phyloP scores from a whole-genome alignment of 1,284 basidiomycete genomes.

The Fomitopsis betulina region DNA sequence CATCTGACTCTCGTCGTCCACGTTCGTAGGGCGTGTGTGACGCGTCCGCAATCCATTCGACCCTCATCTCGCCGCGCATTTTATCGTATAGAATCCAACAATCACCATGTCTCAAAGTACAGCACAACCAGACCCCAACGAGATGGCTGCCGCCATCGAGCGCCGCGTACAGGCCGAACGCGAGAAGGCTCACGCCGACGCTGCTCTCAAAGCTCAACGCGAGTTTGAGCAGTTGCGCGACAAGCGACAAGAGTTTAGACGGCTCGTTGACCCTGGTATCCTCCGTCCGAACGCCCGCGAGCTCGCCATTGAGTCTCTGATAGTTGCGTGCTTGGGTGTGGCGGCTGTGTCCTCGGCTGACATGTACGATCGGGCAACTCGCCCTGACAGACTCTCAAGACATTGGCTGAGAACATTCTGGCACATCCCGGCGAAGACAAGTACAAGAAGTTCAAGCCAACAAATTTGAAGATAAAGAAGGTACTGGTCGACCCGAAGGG shows the following conservation, averaged over 20 bases:
- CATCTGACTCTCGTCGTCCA: not conserved
- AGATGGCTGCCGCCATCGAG: conserved; percentile 12
- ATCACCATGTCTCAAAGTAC: not conserved
- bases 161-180: conserved; percentile 16
- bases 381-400: conserved; percentile 51
- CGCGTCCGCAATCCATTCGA: not conserved
- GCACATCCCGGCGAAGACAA: conserved; percentile 66
- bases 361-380: not conserved
- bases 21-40: not conserved
- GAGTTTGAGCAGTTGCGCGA: conserved; percentile 54
- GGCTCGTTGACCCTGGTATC: conserved; percentile 76
- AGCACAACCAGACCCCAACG: not conserved
- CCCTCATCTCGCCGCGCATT: not conserved
- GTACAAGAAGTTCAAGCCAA: conserved; percentile 69
- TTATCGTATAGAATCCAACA: not conserved
- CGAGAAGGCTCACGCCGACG: conserved; percentile 9
- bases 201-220: not conserved
- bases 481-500: conserved; percentile 61
- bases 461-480: conserved; percentile 63
- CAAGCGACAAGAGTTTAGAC: conserved; percentile 62
- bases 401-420: conserved; percentile 68
- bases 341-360: not conserved
- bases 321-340: conserved; percentile 33
- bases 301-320: conserved; percentile 54
- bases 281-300: conserved; percentile 62